Conservation (phyloP, 345 rosid genomes). For the Leavenworthia alabamica region DNA sequence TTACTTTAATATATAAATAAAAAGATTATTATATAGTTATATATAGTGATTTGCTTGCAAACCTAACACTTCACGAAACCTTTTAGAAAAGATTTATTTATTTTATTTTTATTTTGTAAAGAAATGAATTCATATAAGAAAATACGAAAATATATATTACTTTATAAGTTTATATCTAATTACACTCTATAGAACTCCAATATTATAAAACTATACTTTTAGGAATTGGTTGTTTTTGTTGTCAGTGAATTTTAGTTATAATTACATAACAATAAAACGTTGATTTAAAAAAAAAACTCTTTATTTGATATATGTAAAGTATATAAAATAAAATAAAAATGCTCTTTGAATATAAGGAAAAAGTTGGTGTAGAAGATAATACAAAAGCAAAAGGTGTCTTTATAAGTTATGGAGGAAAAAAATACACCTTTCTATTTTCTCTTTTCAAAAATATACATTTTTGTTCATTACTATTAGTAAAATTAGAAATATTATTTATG, state of each 20-base stretch:
- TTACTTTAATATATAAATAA: neutral
- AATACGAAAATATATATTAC: neutral
- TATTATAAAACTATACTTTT: neutral
- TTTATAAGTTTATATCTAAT: neutral
- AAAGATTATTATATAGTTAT: neutral
- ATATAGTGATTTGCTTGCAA: constrained; percentile 9
- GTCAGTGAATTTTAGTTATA: neutral
- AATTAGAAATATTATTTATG: neutral
- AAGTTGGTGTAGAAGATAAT: constrained; percentile 19
- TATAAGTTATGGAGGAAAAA: neutral
- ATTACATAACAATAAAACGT: no score
- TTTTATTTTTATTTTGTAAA: no score
- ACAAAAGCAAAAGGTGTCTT: neutral
- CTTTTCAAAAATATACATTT: constrained; percentile 2
- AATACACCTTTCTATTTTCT: constrained; percentile 9
- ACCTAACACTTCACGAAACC: constrained; percentile 28
- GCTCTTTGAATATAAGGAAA: constrained; percentile 4
- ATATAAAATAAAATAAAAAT: neutral
- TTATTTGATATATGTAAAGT: neutral
- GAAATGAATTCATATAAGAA: neutral
- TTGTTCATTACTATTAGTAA: neutral
- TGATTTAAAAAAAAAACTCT: neutral
- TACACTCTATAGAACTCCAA: neutral
- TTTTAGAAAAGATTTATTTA: constrained; percentile 15
- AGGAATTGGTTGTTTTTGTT: neutral